Evolutionary conservation across 2,329 filamentous ascomycete species (phyloP), one percentile per base, ranked within the genome.

Genomic region (Neofusicoccum ribis): DNA sequence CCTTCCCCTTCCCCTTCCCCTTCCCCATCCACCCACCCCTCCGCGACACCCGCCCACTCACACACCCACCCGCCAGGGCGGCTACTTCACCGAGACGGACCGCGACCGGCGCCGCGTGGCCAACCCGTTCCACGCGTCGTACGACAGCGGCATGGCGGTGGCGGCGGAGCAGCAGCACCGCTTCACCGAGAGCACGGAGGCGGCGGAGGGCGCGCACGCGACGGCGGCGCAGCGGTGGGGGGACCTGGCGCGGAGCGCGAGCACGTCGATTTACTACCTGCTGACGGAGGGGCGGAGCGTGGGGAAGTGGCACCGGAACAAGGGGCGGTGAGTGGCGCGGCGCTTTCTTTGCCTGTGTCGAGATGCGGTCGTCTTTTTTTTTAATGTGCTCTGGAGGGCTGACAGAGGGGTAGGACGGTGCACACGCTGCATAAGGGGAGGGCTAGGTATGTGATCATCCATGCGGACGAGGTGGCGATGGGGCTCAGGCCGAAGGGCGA

Each of bases 371-470:
- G 3, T 23, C 23, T 3, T 23, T 23, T 23, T 23, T 23, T 3
- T 23, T 0, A 2, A 2, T 23, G 23, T 23, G 23, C 23, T 23
- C 23, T 23, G 23, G 20, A 23, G 20, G 20, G 39, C 36, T 56
- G 37, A 56, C 27, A 31, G 4, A 2, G 17, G 8, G n/a, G 14
- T 3, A 61, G 86, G 14, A 89, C 86, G 5, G 83, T 90, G 31
- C 89, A 91, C 73, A 89, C 87, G 0, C 78, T 90, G 27, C 88
- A 91, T 71, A 79, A 82, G 8, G 88, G 88, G 0, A 76, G 88
- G 0, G 89, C 87, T 0, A 76, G 83, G 15, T 91, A 91, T 73
- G 85, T 91, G 1, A 71, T 90, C 1, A 84, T 91, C 37, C 86
- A 90, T 68, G 82, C 83, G 8, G 62, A 64, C n/a, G 62, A 64